Evolutionary conservation across 768 basidiomycete genomes (phyloP), one percentile per base, ranked within the genome.

Genomic region (Pisolithus microcarpus): DNA sequence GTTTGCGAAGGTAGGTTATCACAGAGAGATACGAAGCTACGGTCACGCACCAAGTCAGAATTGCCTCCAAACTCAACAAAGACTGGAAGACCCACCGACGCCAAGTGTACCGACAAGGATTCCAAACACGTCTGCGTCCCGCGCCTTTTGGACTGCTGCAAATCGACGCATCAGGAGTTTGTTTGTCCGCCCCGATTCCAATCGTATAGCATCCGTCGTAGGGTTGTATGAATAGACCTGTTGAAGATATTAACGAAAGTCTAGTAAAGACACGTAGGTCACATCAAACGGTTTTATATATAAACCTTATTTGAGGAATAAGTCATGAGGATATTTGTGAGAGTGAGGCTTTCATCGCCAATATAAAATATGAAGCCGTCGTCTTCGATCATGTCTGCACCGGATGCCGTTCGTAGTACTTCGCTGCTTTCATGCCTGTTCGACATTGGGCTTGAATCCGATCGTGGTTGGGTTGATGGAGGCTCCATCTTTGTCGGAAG

Each of bases 31-130:
- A 97, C 0, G 85, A 85, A 0, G 87, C 87, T 91, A 56, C 13
- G 26, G 9, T 36, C 19, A 36, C 31, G 10, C 3, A 40, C 45
- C 34, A 45, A 26, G 51, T 51, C 39, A 38, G 40, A 24, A 24
- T 19, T n/a, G 11, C 38, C 15, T 37, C 15, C 28, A 11, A 19
- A 49, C n/a, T 9, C 5, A 11, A 34, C 11, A 15, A 34, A 34
- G 21, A 37, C 10, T 7, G 46, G 16, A 30, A 44, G 13, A 65
- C 81, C 52, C 46, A 90, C 88, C 80, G 28, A 96, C 86, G 40
- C 94, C 93, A 13, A 98, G 78, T 1, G 94, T 96, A 10, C 93
- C 94, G 2, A 98, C 87, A 4, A 98, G 81, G 42, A 98, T 92
- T 1, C 94, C 96, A 56, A 96, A 90, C 0, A 97, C 89, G 58